These are phyloP conservation scores for Cyberlindnera mrakii DNA, from an alignment of 805 yeast genomes.

Conservation along the genomic window DNA sequence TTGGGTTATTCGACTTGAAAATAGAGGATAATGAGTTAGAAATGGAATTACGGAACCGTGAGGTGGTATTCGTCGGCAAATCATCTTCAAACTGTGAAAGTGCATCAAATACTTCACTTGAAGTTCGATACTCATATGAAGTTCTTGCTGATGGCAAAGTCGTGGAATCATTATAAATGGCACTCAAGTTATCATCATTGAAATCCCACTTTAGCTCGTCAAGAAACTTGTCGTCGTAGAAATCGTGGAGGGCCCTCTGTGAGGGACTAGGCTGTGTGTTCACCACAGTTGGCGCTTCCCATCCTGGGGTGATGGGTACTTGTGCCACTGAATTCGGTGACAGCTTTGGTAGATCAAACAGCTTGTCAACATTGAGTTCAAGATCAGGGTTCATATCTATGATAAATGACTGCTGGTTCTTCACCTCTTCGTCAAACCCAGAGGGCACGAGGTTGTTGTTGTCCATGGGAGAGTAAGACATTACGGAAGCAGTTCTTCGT, in stretches of 20 bases:
- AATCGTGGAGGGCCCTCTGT: constrained; percentile 12
- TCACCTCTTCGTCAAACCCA: no score
- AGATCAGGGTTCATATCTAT: not conserved
- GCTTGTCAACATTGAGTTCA: not conserved
- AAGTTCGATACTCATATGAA: constrained; percentile 31
- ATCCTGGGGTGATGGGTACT: not conserved
- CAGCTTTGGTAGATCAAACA: not conserved
- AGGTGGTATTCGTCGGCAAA: constrained; percentile 4
- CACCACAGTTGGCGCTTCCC: constrained; percentile 5
- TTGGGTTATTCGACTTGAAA: constrained; percentile 17
- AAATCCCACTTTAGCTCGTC: constrained; percentile 13
- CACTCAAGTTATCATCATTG: constrained; percentile 6
- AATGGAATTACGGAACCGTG: constrained; percentile 12
- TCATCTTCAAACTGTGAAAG: constrained; percentile 17
- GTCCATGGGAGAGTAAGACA: no score
- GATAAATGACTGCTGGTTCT: no score
- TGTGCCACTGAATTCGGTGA: not conserved
- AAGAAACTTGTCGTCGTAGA: constrained; percentile 10
- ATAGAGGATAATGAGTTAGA: constrained; percentile 21
- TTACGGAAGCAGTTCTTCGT: no score
- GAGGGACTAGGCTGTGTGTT: constrained; percentile 5
- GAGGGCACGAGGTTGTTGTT: no score
- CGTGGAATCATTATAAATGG: constrained; percentile 15
- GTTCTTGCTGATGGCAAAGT: constrained; percentile 23
- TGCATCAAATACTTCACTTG: constrained; percentile 40